These are phyloP conservation scores for Trichoderma sp. DNA, from an alignment of 2,329 filamentous ascomycete genomes.

Conservation along the genomic window DNA sequence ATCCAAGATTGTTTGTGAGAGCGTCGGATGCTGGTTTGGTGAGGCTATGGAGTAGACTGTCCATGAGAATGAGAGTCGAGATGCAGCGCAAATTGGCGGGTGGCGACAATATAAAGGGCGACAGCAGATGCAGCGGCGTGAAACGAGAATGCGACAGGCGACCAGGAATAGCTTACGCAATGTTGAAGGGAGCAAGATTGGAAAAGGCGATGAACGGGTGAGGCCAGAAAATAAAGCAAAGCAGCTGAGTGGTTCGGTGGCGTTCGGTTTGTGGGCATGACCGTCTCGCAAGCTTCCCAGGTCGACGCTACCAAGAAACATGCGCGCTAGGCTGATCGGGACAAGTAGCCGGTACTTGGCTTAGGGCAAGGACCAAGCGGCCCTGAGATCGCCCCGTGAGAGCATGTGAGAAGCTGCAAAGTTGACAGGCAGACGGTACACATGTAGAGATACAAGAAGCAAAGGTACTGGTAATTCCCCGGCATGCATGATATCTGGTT, in stretches of 20 bases:
- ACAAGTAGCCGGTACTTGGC: slow-evolving; percentile 11
- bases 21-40: background rate
- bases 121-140: background rate
- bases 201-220: slow-evolving; percentile 4
- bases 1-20: slow-evolving; percentile 2
- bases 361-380: slow-evolving; percentile 13
- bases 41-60: slow-evolving; percentile 16
- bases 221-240: slow-evolving; percentile 9
- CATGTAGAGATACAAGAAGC: background rate
- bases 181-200: background rate
- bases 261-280: slow-evolving; percentile 16
- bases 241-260: slow-evolving; percentile 14
- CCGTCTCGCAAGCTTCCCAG: slow-evolving; percentile 4
- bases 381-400: background rate
- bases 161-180: background rate
- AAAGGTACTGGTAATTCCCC: background rate
- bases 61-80: slow-evolving; percentile 21
- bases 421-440: background rate
- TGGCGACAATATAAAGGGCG: background rate
- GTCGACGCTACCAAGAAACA: slow-evolving; percentile 5
- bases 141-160: background rate
- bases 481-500: background rate
- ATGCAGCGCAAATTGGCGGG: background rate
- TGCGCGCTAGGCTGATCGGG: background rate
- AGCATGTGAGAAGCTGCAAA: slow-evolving; percentile 15